Percentiles rank a stretch among this genome's conserved stretches.
Evolutionary conservation across 345 rosid species (phyloP).

Genomic region (Eucalyptus marginata): DNA sequence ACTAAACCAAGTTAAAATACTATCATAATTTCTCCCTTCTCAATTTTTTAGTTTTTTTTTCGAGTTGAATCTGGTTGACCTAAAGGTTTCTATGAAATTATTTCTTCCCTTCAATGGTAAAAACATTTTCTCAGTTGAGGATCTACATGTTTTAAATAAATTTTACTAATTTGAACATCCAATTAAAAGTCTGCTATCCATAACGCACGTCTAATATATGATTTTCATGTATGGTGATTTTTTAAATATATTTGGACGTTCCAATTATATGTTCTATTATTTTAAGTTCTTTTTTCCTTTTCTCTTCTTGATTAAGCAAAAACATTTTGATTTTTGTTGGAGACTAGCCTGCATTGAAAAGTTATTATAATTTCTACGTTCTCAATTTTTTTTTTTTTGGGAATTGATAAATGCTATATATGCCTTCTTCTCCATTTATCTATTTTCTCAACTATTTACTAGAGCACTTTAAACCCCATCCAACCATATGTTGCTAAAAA

Average conservation of each 20-base stretch:
- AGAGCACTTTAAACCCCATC: neutral
- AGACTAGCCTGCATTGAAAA: neutral
- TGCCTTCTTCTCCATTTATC: neutral
- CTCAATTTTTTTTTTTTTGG: neutral
- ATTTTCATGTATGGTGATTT: neutral
- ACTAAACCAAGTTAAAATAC: neutral
- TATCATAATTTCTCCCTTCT: neutral
- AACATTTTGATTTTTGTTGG: neutral
- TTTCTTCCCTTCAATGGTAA: neutral
- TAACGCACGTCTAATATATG: neutral
- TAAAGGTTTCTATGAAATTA: neutral
- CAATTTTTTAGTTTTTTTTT: neutral
- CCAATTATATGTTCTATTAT: neutral
- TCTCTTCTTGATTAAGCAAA: neutral
- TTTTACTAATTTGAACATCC: neutral
- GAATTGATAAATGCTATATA: neutral
- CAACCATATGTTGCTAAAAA: neutral
- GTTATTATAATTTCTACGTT: neutral
- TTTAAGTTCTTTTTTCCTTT: neutral
- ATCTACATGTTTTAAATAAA: too few relatives aligned
- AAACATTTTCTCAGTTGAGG: neutral
- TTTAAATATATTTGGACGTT: neutral
- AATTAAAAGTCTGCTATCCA: neutral
- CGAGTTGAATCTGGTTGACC: neutral
- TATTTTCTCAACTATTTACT: neutral